These are phyloP conservation scores for Exserohilum turcica DNA, from an alignment of 2,329 filamentous ascomycete genomes.

Conservation along the genomic window DNA sequence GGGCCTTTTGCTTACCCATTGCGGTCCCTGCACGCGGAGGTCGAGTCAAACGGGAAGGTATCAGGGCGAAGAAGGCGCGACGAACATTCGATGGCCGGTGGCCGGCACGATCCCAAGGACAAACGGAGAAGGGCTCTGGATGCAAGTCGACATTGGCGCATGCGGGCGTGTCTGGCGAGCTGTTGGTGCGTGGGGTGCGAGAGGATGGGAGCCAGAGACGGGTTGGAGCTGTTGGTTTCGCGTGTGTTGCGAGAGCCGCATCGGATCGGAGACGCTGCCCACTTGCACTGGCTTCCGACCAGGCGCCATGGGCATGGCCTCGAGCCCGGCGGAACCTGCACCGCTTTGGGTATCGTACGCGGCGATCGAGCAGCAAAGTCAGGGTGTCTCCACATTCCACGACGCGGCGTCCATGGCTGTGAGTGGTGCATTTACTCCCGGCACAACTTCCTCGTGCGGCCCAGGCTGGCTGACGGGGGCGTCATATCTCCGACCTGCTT, in stretches of 20 bases:
- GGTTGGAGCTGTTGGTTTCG: neutral
- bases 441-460: constrained; percentile 6
- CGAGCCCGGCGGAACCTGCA: neutral
- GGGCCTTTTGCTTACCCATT: neutral
- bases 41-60: neutral
- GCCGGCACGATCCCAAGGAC: neutral
- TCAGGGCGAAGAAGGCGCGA: constrained; percentile 2
- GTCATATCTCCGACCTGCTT: neutral
- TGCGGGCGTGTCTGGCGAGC: neutral
- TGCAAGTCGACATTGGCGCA: neutral
- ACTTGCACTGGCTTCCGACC: neutral
- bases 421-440: constrained; percentile 14
- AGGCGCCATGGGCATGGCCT: neutral
- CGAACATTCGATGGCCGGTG: constrained; percentile 5
- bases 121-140: constrained; percentile 1
- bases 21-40: constrained; percentile 9
- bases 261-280: constrained; percentile 11
- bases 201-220: neutral
- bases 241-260: constrained; percentile 5
- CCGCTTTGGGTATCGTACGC: constrained; percentile 3
- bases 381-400: constrained; percentile 8
- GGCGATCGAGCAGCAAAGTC: constrained; percentile 7
- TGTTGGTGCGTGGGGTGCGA: neutral
- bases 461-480: neutral
- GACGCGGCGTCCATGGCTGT: constrained; percentile 2